Base-by-base conservation (phyloP, 306 rosid species). In the Quercus rubra region DNA sequence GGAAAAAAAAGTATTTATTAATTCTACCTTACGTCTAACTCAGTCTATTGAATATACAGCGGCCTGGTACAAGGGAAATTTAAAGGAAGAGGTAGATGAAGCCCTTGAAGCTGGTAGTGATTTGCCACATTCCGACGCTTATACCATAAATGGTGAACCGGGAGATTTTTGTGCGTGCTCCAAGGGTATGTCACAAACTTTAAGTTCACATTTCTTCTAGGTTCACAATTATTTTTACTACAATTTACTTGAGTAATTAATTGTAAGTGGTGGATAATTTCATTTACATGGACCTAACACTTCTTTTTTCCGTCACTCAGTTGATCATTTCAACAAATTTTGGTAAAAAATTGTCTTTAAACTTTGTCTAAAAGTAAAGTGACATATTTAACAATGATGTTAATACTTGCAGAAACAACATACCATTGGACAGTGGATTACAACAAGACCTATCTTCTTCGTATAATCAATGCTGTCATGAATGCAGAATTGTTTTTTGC, bases 361-460 rank as follows among this genome's bases (percentile, higher is more conserved):
- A 8, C 46, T 38, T 38, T 38, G 3, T 38, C 10, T 8, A 38
- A 38, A 38, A 8, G 46, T 38, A 7, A 38, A 38, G 2, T 38
- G 46, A 2, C 46, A 38, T 38, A 38, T 7, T 38, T 7, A 38
- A 38, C 46, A 38, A 38, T 38, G 46, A 38, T 38, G 46, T 38
- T 38, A 38, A 38, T 38, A 38, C 2, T 38, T 38, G 77, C 79
- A 81, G 80, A 70, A 76, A 75, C 77, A 52, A 78, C 84, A 5
- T 86, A 72, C 80, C 79, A 74, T 56, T 8, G 83, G 30, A 43
- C 33, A 4, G 89, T 89, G 15, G 80, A 79, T 4, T 41, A 58
- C 6, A 85, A 86, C 66, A 85, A 77, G 68, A 83, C 85, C 1
- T 89, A 87, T 68, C 85, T 83, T 71, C 89, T 87, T 41, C 89